Evolutionary conservation across 164 flowering plant species (phyloP).

Genomic region (Tinospora cordifolia): DNA sequence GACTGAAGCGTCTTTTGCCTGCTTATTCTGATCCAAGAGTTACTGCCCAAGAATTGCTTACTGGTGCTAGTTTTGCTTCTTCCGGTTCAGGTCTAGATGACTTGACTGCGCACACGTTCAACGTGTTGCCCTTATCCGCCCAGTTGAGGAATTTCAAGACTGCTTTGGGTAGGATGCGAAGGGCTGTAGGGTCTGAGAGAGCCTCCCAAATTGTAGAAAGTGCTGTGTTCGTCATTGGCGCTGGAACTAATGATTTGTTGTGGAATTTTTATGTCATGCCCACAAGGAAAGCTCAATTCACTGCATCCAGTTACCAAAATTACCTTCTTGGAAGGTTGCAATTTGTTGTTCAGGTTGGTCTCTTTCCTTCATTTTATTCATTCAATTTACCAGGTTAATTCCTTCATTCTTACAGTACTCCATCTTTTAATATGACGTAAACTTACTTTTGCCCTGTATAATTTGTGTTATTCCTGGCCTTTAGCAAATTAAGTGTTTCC

Average conservation of each 20-base stretch:
- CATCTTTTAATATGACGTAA: neutral
- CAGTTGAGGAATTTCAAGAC: conserved; percentile 16
- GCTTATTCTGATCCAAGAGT: conserved; percentile 21
- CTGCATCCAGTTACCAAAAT: conserved; percentile 22
- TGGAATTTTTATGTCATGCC: conserved; percentile 19
- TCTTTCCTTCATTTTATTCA: neutral
- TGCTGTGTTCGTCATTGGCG: conserved; percentile 22
- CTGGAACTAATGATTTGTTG: conserved; percentile 30
- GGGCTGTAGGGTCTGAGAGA: conserved; percentile 8
- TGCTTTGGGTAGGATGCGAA: conserved; percentile 8
- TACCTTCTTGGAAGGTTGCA: conserved; percentile 23
- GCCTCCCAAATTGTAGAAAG: conserved; percentile 11
- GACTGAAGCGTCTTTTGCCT: conserved; percentile 24
- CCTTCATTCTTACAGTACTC: neutral
- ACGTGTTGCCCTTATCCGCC: conserved; percentile 7
- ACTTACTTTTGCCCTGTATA: too few species aligned
- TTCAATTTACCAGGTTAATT: neutral
- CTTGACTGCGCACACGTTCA: conserved; percentile 2
- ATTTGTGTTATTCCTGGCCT: too few species aligned
- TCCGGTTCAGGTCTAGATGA: conserved; percentile 27
- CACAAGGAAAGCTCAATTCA: conserved; percentile 13
- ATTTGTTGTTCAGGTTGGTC: conserved; percentile 19
- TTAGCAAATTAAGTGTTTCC: too few species aligned
- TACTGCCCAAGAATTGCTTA: conserved; percentile 19
- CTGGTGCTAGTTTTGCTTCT: conserved; percentile 33